phyloP scores from a whole-genome alignment of 352 stramenopile genomes.

The Phytophthora meadii region DNA sequence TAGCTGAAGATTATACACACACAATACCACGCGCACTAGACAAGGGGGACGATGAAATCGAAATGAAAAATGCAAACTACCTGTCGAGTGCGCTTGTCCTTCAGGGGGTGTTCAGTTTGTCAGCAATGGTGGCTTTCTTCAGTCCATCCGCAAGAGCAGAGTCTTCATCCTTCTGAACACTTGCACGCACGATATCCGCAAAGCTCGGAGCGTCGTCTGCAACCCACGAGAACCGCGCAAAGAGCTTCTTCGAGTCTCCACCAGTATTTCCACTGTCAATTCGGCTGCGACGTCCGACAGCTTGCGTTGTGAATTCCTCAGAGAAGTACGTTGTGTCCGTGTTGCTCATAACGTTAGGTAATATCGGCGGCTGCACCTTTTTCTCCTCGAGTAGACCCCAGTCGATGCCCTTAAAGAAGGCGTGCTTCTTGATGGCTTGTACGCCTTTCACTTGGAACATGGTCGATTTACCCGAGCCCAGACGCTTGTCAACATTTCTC shows the following conservation, averaged over 20 bases:
- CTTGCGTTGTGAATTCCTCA: constrained; percentile 88
- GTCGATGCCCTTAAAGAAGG: constrained; percentile 95
- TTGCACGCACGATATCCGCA: constrained; percentile 53
- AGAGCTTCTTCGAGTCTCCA: constrained; percentile 61
- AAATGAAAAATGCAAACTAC: constrained; percentile 29
- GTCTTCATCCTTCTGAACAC: constrained; percentile 12
- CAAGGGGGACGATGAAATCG: constrained; percentile 12
- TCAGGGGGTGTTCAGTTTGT: constrained; percentile 18
- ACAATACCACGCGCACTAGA: constrained; percentile 11
- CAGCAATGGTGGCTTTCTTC: constrained; percentile 25
- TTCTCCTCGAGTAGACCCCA: constrained; percentile 94
- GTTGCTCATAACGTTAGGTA: constrained; percentile 86
- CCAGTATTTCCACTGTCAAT: constrained; percentile 36
- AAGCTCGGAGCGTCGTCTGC: constrained; percentile 66
- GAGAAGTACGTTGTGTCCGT: constrained; percentile 95
- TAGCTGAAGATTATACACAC: constrained; percentile 13
- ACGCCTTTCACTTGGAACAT: constrained; percentile 99
- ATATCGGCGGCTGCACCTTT: constrained; percentile 90
- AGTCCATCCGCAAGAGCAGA: constrained; percentile 19
- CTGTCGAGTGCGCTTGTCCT: constrained; percentile 21
- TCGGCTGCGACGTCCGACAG: constrained; percentile 62
- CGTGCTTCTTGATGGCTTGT: constrained; percentile 95
- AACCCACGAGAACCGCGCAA: constrained; percentile 80
- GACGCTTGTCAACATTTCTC: constrained; percentile 94
- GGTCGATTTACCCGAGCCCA: constrained; percentile 94